Evolutionary conservation across 768 basidiomycete species (phyloP), one percentile per base, ranked within the genome.

Genomic region (Coprinopsis marcescibilis): DNA sequence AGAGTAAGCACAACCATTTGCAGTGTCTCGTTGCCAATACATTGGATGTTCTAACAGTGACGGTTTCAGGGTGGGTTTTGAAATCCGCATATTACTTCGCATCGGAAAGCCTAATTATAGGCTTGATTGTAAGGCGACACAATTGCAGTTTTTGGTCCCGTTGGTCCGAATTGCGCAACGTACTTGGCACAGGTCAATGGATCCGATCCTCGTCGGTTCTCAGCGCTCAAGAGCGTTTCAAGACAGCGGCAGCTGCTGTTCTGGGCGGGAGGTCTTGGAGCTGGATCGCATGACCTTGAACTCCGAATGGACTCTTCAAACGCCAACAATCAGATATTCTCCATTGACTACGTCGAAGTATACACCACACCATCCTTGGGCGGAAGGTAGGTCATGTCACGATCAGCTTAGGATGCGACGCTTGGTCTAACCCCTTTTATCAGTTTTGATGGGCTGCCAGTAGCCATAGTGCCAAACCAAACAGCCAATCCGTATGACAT

Each of bases 271-370:
- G 53, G 55, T 35, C 43, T 60, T 15, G 57, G 57, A 23, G 38
- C 19, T 29, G 57, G 55, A 3, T 17, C 46, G 2, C 59, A 60
- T 37, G 48, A 46, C 1, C 26, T 60, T 14, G 23, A 40, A 2
- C 30, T 60, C 2, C 30, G 29, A 42, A 27, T 47, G 4, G 37
- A 35, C 2, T 41, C 47, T 8, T 6, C 30, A 41, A 12, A 20
- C 14, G 7, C 12, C 14, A 7, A 15, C 3, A 4, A 23, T 7
- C 39, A 53, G 33, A 49, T 51, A 15, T 46, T 60, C 10, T 52
- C 55, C 7, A 55, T 60, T n/a, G 55, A 60, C 35, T 60, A 54
- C 45, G 54, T 53, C 3, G 56, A 52, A 15, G 49, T 60, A 5
- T 60, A 53, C 36, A 57, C 55, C 14, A 47, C 55, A 4, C 48